Percentiles rank a stretch among this genome's conserved stretches.
Evolutionary conservation across 495 filamentous ascomycete species (phyloP).

Genomic region (Podospora appendiculata): DNA sequence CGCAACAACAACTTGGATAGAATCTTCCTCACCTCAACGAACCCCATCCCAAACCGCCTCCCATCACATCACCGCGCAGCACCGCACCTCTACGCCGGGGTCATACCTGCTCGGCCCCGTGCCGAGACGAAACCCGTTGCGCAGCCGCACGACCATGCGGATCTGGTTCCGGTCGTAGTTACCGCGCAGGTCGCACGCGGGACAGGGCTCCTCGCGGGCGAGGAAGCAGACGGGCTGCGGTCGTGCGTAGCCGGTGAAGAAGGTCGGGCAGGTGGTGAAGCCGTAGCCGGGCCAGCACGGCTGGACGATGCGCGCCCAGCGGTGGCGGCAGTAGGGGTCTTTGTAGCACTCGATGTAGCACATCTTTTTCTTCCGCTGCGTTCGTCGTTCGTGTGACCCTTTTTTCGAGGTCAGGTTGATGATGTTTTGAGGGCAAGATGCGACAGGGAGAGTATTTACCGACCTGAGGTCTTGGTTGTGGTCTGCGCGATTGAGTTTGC

Average conservation of each 20-base stretch:
- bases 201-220: conserved; percentile 14
- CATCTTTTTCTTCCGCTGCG: conserved; percentile 10
- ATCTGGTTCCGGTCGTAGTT: conserved; percentile 29
- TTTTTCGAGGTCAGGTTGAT: too few species aligned
- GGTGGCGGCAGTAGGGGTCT: conserved; percentile 28
- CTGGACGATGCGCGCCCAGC: conserved; percentile 26
- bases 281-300: conserved; percentile 29
- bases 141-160: conserved; percentile 23
- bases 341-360: conserved; percentile 25
- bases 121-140: conserved; percentile 26
- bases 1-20: too few species aligned
- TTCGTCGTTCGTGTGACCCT: background rate
- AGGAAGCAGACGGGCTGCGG: conserved; percentile 13
- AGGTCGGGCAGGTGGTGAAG: conserved; percentile 26
- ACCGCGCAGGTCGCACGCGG: conserved; percentile 17
- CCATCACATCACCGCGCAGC: conserved; percentile 29
- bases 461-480: too few species aligned
- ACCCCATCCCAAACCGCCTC: background rate
- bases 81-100: conserved; percentile 23
- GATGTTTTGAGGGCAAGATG: too few species aligned
- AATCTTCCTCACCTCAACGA: background rate
- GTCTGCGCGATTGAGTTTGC: too few species aligned
- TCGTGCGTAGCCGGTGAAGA: conserved; percentile 14
- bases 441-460: too few species aligned
- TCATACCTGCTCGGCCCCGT: conserved; percentile 27